Base-by-base conservation (phyloP, 192 early-diverging fungal species). In the Pilobolus umbonatus region DNA sequence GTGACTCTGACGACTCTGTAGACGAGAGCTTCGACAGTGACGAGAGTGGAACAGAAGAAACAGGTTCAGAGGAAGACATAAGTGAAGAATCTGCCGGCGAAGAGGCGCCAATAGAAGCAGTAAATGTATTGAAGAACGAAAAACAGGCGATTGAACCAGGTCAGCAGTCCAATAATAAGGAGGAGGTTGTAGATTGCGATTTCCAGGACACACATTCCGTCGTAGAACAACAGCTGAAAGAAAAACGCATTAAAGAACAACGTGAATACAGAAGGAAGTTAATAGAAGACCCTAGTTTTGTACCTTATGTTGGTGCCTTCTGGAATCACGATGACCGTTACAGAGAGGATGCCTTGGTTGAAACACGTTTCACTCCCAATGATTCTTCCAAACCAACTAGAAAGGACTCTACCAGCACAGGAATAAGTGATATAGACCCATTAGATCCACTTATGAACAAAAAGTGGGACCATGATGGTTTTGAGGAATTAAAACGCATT, bases 251-350 rank as follows among this genome's bases (percentile, higher is more conserved):
- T 17, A 47, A 68, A 22, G 79, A 73, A 50, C 60, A 76, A 21
- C 71, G 71, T 31, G 79, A 81, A 57, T 81, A 81, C 50, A 61
- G 79, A 30, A 73, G 71, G 44, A 81, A 78, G 34, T 48, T 81
- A 28, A 76, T 68, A 22, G 76, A 81, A 39, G 79, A 81, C 57
- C 79, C 79, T 5, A 73, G 76, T 5, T 81, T 81, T 50, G 76
- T 78, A 12, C 79, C 79, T 14, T 76, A 78, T 50, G 71, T 81
- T 25, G 79, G 79, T 7, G 69, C 76, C 50, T 81, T 81, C 43
- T 81, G 79, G 79, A 74, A 76, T 25, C 79, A 81, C 51, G 79
- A 81, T 63, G 79, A 81, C 55, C 76, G 79, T 22, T 81, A 73
- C 53, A 64, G 77, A 49, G 74, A 70, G 5, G 79, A 75, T 59